Percentiles rank a stretch among this genome's conserved stretches.
phyloP scores from a whole-genome alignment of 2,329 filamentous ascomycete genomes.

The Aureobasidium sp. region DNA sequence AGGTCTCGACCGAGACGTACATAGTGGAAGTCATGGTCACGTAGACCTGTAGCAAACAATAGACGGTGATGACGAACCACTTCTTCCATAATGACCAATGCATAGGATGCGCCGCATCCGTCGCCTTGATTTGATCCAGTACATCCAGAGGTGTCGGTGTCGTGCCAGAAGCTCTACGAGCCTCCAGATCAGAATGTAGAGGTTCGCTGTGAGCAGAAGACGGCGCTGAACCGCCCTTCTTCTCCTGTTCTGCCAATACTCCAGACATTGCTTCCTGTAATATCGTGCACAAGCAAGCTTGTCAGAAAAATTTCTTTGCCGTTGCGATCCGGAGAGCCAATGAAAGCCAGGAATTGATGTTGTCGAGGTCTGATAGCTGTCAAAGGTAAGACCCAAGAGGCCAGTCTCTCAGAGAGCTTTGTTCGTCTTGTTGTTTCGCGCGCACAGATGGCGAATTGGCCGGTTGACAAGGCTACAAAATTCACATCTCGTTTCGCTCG shows the following conservation, averaged over 20 bases:
- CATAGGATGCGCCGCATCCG: conserved; percentile 7
- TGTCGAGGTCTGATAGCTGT: background rate
- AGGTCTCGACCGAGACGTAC: conserved; percentile 5
- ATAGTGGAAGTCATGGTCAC: conserved; percentile 14
- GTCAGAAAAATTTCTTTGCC: conserved; percentile 3
- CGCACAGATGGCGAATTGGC: conserved; percentile 7
- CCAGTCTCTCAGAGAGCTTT: background rate
- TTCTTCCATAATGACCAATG: conserved; percentile 9
- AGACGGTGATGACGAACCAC: conserved; percentile 12
- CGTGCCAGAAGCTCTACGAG: background rate
- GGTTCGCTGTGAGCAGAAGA: conserved; percentile 10
- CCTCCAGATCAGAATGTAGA: conserved; percentile 3
- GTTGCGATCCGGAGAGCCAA: background rate
- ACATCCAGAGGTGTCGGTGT: conserved; percentile 8
- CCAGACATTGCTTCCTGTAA: background rate
- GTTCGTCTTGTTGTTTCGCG: background rate
- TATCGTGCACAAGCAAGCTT: background rate
- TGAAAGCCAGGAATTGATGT: background rate
- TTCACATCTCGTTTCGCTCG: background rate
- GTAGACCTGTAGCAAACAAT: conserved; percentile 9
- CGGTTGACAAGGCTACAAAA: conserved; percentile 11
- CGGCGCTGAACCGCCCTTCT: background rate
- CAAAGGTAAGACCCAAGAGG: background rate
- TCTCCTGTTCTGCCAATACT: background rate
- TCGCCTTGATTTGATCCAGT: conserved; percentile 2